Evolutionary conservation across 2,329 filamentous ascomycete species (phyloP).

Genomic region (Alternaria arbusti): DNA sequence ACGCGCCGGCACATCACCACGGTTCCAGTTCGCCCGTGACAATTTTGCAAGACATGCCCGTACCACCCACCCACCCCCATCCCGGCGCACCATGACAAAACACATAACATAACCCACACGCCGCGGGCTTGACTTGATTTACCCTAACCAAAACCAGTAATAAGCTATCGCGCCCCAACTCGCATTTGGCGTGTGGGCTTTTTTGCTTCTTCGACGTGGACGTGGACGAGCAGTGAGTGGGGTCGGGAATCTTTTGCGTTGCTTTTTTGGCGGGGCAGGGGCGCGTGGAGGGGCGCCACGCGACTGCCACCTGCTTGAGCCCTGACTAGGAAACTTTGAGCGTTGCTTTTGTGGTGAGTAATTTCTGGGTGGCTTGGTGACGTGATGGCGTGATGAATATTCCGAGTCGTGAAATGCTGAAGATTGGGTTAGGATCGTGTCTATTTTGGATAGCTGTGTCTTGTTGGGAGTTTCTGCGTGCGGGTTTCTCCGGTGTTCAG

Average conservation of each 20-base stretch:
- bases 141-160: not conserved
- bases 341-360: not conserved
- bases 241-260: slow-evolving; percentile 1
- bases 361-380: not conserved
- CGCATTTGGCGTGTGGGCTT: slow-evolving; percentile 2
- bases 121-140: too few relatives aligned
- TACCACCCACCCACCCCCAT: not conserved
- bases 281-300: not conserved
- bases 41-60: not conserved
- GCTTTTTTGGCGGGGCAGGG: not conserved
- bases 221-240: not conserved
- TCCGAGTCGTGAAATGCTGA: not conserved
- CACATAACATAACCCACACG: not conserved
- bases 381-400: not conserved
- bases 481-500: not conserved
- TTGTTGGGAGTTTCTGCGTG: not conserved
- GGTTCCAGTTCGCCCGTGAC: not conserved
- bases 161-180: slow-evolving; percentile 1
- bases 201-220: not conserved
- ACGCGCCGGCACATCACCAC: not conserved
- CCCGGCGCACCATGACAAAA: not conserved
- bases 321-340: not conserved
- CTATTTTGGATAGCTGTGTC: not conserved
- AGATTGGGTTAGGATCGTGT: not conserved
- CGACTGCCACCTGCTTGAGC: not conserved